Evolutionary conservation across 2,329 filamentous ascomycete genomes (phyloP), one percentile per base, ranked within the genome.

Genomic region (Xylariaceae sp.): DNA sequence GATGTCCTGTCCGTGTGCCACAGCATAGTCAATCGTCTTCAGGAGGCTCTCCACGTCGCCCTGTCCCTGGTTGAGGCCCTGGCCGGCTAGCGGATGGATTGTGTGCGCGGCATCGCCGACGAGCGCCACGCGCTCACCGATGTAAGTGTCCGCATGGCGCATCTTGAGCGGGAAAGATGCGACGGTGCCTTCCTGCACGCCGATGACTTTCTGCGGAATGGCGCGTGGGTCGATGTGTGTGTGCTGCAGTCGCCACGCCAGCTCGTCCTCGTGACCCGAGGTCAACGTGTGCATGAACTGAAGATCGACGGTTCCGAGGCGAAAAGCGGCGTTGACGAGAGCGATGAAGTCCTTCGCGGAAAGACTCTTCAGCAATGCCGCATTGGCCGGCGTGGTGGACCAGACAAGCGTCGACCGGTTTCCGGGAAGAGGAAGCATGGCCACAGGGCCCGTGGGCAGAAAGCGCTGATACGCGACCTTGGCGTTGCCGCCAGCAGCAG

Each of bases 51-150:
- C 81, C 1, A 92, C 85, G 59, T 98, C 92, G 13, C 80, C 88
- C 47, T 97, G 83, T 2, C 92, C 92, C 54, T 94, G 85, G 58
- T 98, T 98, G 11, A 98, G 71, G 1, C 92, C 92, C 63, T 97
- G 92, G 1, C 92, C 92, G 1, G 88, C 92, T 3, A 98, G 80
- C 0, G 92, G 92, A 61, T 98, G 92, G 49, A 95, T 81, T 1
- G 89, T 94, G 61, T 98, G 92, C 6, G 92, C 92, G 1, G 92
- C 92, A 50, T 98, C 92, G 44, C 92, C 92, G 24, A 98, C 79
- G 1, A 98, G 76, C 1, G 89, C 92, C 7, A 96, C 71, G n/a
- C 92, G 83, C 55, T 95, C 88, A 27, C 81, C 85, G 29, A 86
- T 85, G 59, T 98, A 98, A 1, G 86, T 88, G 56, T 94, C 86